phyloP scores from a whole-genome alignment of 305 asterid genomes.

The Plantago rigida region DNA sequence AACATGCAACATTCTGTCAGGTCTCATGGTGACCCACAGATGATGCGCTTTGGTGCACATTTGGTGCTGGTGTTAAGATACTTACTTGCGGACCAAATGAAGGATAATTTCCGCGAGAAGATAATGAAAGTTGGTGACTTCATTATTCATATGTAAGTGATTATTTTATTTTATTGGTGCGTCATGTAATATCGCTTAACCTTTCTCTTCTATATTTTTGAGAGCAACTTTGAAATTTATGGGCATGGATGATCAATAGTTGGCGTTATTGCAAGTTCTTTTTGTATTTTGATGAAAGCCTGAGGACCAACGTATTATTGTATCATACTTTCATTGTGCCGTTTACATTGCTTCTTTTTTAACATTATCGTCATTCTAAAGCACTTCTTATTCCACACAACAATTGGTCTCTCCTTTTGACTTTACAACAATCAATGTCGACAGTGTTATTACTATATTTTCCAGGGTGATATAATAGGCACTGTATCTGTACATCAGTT shows the following conservation, averaged over 20 bases:
- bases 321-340: constrained; percentile 4
- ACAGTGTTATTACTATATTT: too few relatives aligned
- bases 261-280: constrained; percentile 3
- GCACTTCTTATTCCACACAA: too few relatives aligned
- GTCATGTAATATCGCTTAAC: not conserved
- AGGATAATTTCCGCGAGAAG: constrained; percentile 76
- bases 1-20: constrained; percentile 37
- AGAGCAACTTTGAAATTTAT: not conserved
- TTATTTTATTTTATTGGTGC: constrained; percentile 19
- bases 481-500: not conserved
- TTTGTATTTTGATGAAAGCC: constrained; percentile 9
- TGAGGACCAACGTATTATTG: not conserved
- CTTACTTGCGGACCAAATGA: constrained; percentile 76
- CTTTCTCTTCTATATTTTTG: constrained; percentile 6
- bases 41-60: constrained; percentile 99
- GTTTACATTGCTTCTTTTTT: not conserved
- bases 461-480: too few relatives aligned
- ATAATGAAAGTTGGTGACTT: constrained; percentile 82
- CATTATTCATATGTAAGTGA: constrained; percentile 83
- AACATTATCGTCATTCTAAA: not conserved
- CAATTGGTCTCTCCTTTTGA: not conserved
- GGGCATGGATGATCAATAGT: not conserved
- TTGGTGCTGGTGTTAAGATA: constrained; percentile 83
- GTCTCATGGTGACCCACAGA: constrained; percentile 99
- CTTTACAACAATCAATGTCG: too few relatives aligned